Evolutionary conservation across 306 rosid species (phyloP), one percentile per base, ranked within the genome.

Genomic region (Vigna trinervia): DNA sequence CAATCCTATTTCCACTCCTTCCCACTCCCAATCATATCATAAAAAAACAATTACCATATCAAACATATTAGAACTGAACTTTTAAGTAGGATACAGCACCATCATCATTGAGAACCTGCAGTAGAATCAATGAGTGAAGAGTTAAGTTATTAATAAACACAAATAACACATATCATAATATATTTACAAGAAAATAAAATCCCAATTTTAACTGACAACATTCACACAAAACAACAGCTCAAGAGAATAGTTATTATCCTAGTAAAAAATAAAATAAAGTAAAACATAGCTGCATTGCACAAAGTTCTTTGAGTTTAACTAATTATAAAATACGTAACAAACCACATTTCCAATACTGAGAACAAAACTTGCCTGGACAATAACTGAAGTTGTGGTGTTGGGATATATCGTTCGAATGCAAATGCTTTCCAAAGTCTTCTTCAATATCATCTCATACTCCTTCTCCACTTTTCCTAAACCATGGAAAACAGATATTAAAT

Each of bases 71-170:
- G 50, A 86, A 86, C 32, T 11, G 34, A 62, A 80, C 12, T 68
- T 52, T 62, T 36, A 61, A 54, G 39, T 73, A 85, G 97, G 98
- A 94, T 94, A 94, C 98, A 78, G 95, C 93, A 56, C 98, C 98
- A 78, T 92, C 98, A 67, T 94, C 96, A 6, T 92, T 82, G 75
- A 92, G 88, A 85, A 94, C 98, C 98, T 94, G 93, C 93, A 88
- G 73, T 61, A 84, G 76, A 81, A 72, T 73, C 71, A 75, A 43
- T 28, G 20, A 71, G 46, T 9, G 71, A 30, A 75, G 39, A 41
- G 45, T 39, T 39, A 39, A 41, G 46, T 41, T 58, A 74, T 22
- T 1, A 12, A 30, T 60, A 43, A 67, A 39, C 19, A 26, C 34
- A 48, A 34, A 56, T 41, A 4, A 50, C 7, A 56, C 19, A 50